Base-by-base conservation (phyloP, 2,329 filamentous ascomycete genomes). In the Hawksworthiomyces lignivorus region DNA sequence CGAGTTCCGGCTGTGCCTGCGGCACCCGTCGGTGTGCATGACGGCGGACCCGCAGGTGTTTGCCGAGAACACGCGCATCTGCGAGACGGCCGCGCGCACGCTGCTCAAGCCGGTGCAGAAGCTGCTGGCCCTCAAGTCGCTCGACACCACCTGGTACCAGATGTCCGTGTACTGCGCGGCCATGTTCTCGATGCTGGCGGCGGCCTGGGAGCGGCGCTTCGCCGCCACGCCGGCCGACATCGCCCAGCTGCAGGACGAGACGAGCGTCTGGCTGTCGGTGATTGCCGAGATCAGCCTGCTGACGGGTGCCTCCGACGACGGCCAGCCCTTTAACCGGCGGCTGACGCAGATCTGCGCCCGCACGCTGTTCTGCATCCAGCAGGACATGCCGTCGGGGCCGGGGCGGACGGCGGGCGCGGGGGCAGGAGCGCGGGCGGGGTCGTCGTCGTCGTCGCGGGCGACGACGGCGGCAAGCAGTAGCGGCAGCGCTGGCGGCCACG, bases 71-170 rank as follows among this genome's bases (percentile, higher is more conserved):
- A 73, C 79, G 41, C 70, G 69, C 32, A 73, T 83, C 32, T 87
- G 82, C 56, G 73, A 86, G 26, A 73, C 80, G 36, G 76, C 77
- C 9, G 74, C 82, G 6, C 70, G 73, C 35, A 73, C 80, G 47
- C 76, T 87, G 61, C 65, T 89, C 3, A 65, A 68, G 18, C 69
- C 73, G 20, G 75, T 80, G 6, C 67, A 69, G 18, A 67, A 76
- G 40, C 61, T 89, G 36, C 73, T 76, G 44, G 71, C 70, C 50
- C 66, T 80, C 44, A 84, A 82, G 54, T 79, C 77, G 33, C 63
- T 89, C 4, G 85, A 90, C 54, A 85, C 82, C 2, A 87, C 84
- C 1, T 89, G 84, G 83, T 84, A 85, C 52, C 81, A 82, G 36
- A 71, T 78, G 36, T 80, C 84, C 0, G 73, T 85, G 6, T 87